These are phyloP conservation scores for Tetrapyrgos nigripes DNA, from an alignment of 1,284 basidiomycete species.

Conservation along the genomic window DNA sequence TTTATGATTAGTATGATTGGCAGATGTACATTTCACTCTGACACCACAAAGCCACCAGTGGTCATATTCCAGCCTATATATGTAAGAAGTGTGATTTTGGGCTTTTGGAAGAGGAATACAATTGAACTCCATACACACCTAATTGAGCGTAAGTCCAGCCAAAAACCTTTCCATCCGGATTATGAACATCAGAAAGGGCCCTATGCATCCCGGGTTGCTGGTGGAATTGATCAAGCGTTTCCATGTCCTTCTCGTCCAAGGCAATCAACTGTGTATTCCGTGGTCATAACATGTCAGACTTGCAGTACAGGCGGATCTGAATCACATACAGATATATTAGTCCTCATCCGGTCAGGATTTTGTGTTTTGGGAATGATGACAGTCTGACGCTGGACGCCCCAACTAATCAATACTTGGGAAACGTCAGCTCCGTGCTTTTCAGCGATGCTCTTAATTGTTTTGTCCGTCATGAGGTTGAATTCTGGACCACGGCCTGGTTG, in stretches of 20 bases:
- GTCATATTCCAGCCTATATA: conserved; percentile 54
- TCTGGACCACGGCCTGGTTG: conserved; percentile 6
- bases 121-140: too few relatives aligned
- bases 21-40: background rate
- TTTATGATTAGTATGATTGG: background rate
- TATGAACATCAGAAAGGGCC: conserved; percentile 41
- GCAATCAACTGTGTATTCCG: conserved; percentile 37
- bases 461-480: conserved; percentile 21
- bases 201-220: conserved; percentile 52
- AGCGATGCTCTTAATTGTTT: conserved; percentile 49
- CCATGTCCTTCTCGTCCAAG: conserved; percentile 46
- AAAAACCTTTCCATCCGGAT: conserved; percentile 43
- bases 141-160: conserved; percentile 59
- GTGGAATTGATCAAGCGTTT: conserved; percentile 45
- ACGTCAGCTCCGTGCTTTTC: conserved; percentile 48
- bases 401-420: conserved; percentile 60
- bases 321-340: conserved; percentile 52
- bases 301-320: too few relatives aligned
- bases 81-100: too few relatives aligned
- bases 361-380: conserved; percentile 57
- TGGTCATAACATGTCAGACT: background rate
- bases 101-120: too few relatives aligned
- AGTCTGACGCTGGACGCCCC: conserved; percentile 52
- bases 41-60: conserved; percentile 41
- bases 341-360: conserved; percentile 50